phyloP scores from a whole-genome alignment of 179 eudicot species.

The Sideroxylon spinosum region DNA sequence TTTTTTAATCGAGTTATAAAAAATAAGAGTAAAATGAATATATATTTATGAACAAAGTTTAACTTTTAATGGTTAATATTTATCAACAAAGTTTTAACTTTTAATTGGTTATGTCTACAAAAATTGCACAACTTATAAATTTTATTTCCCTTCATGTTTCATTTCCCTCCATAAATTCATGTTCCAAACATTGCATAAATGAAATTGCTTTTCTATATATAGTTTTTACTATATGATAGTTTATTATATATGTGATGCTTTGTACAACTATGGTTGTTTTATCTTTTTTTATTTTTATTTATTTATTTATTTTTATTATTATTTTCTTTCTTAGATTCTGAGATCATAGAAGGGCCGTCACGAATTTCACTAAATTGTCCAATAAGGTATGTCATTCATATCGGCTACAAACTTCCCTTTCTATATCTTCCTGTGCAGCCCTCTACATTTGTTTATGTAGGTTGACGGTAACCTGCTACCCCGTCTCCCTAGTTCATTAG shows the following conservation, averaged over 20 bases:
- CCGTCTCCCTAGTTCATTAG: background rate
- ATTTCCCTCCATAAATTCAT: no score
- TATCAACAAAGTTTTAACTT: no score
- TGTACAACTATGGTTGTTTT: constrained; percentile 1
- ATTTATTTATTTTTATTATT: background rate
- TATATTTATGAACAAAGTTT: no score
- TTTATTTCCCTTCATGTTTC: background rate
- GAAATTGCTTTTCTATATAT: no score
- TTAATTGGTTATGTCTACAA: no score
- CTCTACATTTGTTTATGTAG: background rate
- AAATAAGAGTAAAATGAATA: no score
- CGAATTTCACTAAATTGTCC: constrained; percentile 82
- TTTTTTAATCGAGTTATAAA: background rate
- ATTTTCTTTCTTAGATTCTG: constrained; percentile 50
- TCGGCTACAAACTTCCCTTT: background rate
- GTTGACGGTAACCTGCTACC: background rate
- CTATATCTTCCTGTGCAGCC: constrained; percentile 5
- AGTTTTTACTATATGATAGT: no score
- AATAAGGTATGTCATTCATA: constrained; percentile 51
- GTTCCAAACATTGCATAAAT: no score
- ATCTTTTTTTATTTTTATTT: background rate
- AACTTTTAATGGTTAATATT: no score
- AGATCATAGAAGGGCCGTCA: constrained; percentile 77
- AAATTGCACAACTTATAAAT: no score
- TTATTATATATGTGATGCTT: background rate